Conservation (phyloP, 495 filamentous ascomycete genomes). For the Penicillium manginii region DNA sequence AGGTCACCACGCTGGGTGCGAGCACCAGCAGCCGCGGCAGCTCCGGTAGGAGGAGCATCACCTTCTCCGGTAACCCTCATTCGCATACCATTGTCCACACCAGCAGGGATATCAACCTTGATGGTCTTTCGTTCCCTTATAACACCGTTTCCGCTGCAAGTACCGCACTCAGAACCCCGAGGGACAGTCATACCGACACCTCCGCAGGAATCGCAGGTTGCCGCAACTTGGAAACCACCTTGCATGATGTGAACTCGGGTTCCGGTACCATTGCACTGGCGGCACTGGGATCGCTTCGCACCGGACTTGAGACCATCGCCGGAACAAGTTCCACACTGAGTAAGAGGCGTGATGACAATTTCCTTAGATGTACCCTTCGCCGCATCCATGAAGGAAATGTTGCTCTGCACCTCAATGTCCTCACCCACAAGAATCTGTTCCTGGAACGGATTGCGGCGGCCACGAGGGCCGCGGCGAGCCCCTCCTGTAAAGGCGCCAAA, state of each 20-base stretch:
- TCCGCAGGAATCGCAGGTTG: conserved; percentile 79
- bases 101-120: conserved; percentile 86
- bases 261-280: conserved; percentile 82
- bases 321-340: conserved; percentile 76
- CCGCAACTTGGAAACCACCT: conserved; percentile 93
- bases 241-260: conserved; percentile 84
- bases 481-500: conserved; percentile 84
- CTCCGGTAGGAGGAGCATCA: conserved; percentile 78
- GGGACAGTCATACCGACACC: conserved; percentile 75
- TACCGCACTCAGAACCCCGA: conserved; percentile 74
- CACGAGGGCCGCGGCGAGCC: conserved; percentile 57
- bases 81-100: conserved; percentile 94
- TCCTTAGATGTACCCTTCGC: conserved; percentile 84
- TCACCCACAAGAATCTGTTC: conserved; percentile 83
- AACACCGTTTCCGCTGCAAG: conserved; percentile 80
- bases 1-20: conserved; percentile 76
- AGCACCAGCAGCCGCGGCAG: conserved; percentile 57
- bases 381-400: conserved; percentile 93
- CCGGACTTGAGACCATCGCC: conserved; percentile 87
- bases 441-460: conserved; percentile 65
- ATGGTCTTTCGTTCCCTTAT: conserved; percentile 77
- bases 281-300: conserved; percentile 70
- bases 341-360: conserved; percentile 75
- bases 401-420: conserved; percentile 90
- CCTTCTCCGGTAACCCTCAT: conserved; percentile 81